Percentiles rank a stretch among this genome's conserved stretches.
Conservation (phyloP, 2,329 filamentous ascomycete species). For the Trichoderma semiorbis region DNA sequence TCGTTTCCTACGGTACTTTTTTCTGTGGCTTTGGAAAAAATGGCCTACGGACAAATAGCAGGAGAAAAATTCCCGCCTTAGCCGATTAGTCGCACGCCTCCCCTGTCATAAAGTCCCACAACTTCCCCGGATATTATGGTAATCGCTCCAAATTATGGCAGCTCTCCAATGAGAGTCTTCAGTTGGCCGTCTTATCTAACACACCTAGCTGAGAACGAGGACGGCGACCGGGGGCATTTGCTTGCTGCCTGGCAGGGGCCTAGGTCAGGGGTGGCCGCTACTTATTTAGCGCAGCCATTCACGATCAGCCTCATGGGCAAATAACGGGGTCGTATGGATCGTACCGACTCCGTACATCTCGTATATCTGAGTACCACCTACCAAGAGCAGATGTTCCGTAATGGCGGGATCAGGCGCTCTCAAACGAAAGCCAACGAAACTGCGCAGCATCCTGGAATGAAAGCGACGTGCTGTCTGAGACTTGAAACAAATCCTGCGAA, state of each 20-base stretch:
- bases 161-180: neutral
- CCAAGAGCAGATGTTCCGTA: neutral
- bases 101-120: neutral
- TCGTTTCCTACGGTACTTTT: neutral
- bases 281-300: neutral
- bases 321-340: constrained; percentile 8
- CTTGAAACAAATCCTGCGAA: neutral
- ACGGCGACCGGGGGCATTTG: neutral
- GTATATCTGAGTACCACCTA: constrained; percentile 16
- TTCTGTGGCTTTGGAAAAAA: neutral
- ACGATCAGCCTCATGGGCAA: neutral
- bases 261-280: constrained; percentile 1
- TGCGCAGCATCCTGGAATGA: neutral
- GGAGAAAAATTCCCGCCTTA: constrained; percentile 5
- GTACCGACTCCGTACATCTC: constrained; percentile 15
- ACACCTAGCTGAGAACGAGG: neutral
- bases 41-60: neutral
- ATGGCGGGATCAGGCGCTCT: neutral
- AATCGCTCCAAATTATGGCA: neutral
- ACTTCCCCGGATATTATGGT: constrained; percentile 11
- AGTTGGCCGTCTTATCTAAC: neutral
- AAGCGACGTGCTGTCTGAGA: neutral
- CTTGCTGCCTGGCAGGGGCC: neutral
- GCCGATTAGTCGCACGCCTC: constrained; percentile 4
- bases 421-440: neutral